These are phyloP conservation scores for Melanogaster broomeanus DNA, from an alignment of 768 basidiomycete genomes.

Conservation along the genomic window DNA sequence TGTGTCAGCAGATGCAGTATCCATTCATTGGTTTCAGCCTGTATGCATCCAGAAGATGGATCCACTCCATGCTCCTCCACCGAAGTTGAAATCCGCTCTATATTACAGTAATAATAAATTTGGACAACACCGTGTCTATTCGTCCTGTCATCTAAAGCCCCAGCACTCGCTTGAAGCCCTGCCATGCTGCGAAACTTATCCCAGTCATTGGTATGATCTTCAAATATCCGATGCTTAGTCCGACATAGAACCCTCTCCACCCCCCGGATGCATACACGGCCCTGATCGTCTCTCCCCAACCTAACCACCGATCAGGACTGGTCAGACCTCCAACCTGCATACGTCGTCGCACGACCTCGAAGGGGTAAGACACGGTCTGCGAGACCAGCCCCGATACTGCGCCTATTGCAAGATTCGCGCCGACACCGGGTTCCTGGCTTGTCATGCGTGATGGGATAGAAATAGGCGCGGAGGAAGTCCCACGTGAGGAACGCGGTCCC, in stretches of 20 bases:
- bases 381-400: constrained; percentile 83
- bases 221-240: constrained; percentile 87
- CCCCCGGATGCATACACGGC: constrained; percentile 69
- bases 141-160: constrained; percentile 25
- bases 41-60: no score
- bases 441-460: constrained; percentile 49
- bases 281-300: constrained; percentile 75
- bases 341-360: constrained; percentile 86
- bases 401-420: constrained; percentile 78
- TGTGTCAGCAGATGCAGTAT: not conserved
- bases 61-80: no score
- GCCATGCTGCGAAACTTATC: constrained; percentile 91
- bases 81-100: no score
- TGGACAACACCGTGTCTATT: not conserved
- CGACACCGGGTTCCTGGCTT: constrained; percentile 42
- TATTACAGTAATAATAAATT: no score
- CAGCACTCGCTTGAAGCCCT: constrained; percentile 38
- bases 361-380: constrained; percentile 92
- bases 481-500: constrained; percentile 94
- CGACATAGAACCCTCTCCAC: constrained; percentile 89
- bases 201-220: constrained; percentile 98
- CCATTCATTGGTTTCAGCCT: no score
- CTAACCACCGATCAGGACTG: constrained; percentile 72
- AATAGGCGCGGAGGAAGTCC: constrained; percentile 69
- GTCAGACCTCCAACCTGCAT: constrained; percentile 95